phyloP scores from a whole-genome alignment of 257 asterid genomes.

The Nicotiana noctiflora region DNA sequence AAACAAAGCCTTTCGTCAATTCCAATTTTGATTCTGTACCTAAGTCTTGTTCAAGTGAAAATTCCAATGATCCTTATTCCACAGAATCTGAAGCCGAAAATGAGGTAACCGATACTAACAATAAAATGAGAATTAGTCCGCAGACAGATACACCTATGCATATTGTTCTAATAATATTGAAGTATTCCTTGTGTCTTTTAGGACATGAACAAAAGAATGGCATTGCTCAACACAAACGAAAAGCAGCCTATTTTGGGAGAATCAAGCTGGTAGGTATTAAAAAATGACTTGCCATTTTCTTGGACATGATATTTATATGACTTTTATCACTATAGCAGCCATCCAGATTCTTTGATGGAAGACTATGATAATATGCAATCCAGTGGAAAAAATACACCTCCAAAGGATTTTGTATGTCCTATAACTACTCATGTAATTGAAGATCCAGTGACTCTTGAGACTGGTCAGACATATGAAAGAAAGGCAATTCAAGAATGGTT shows the following conservation, averaged over 20 bases:
- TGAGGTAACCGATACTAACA: slow-evolving; percentile 49
- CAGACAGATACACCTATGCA: slow-evolving; percentile 39
- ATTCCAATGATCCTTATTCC: slow-evolving; percentile 28
- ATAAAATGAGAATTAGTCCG: slow-evolving; percentile 12
- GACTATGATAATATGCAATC: slow-evolving; percentile 22
- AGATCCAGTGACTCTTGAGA: slow-evolving; percentile 85
- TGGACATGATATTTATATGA: neutral
- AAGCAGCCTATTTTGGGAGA: slow-evolving; percentile 22
- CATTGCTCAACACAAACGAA: slow-evolving; percentile 36
- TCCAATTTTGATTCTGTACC: slow-evolving; percentile 17
- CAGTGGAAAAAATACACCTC: slow-evolving; percentile 39
- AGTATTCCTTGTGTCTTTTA: slow-evolving; percentile 28
- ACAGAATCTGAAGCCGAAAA: slow-evolving; percentile 34
- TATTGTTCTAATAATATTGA: neutral
- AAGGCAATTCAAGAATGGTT: slow-evolving; percentile 82
- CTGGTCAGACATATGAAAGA: slow-evolving; percentile 78
- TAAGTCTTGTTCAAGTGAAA: slow-evolving; percentile 20
- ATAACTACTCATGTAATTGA: slow-evolving; percentile 62
- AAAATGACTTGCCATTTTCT: neutral
- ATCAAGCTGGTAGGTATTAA: slow-evolving; percentile 34
- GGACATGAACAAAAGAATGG: slow-evolving; percentile 36
- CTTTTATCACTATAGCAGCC: slow-evolving; percentile 24
- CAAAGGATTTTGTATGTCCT: slow-evolving; percentile 83
- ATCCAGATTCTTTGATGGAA: slow-evolving; percentile 44
- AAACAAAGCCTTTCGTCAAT: slow-evolving; percentile 15